Evolutionary conservation across 31 red algal genomes (phyloP), one percentile per base, ranked within the genome.

Genomic region (Porphyra umbilicalis): DNA sequence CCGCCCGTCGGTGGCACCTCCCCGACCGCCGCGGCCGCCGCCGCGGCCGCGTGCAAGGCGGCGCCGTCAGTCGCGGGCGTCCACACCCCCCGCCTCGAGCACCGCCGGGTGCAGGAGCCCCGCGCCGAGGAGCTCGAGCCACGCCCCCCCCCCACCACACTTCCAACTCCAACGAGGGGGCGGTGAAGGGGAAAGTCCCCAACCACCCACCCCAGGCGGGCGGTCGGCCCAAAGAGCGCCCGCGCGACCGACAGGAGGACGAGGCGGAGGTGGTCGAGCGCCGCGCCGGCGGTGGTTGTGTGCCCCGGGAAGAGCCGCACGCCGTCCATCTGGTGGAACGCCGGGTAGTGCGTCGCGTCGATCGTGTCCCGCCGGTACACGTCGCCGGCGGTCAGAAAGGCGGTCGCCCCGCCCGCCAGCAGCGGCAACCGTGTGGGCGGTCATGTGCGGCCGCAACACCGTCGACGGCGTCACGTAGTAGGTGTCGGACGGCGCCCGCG

Each of bases 361-460:
- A 99, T 89, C 16, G 88, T 88, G 79, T 99, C 97, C 25, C 97
- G 86, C 14, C 97, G 90, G 86, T 94, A 97, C 33, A 99, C 97
- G 85, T 99, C 97, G 32, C 97, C 97, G 35, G 81, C 87, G 15
- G 85, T 79, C 31, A 99, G 44, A 40, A 96, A 90, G 29, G 88
- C 91, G 35, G 34, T 75, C 16, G 81, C 32, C 14, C 97, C 94
- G 16, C 75, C 76, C 9, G 81, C 57, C n/a, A 99, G 42, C 32
- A 96, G 44, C 13, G 80, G 38, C 8, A 92, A n/a, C 90, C 46
- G 89, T 82, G 82, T 99, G 97, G 3, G 97, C 97, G 29, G 93
- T 99, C 91, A 93, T 99, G 84, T 99, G 97, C 13, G 97, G 82
- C n/a, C 97, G 97, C 16, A 99, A 88, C 35, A 99, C 86, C 75